Percentiles rank a stretch among this genome's conserved stretches.
phyloP scores from a whole-genome alignment of 768 basidiomycete genomes.

The Mycena filopes region DNA sequence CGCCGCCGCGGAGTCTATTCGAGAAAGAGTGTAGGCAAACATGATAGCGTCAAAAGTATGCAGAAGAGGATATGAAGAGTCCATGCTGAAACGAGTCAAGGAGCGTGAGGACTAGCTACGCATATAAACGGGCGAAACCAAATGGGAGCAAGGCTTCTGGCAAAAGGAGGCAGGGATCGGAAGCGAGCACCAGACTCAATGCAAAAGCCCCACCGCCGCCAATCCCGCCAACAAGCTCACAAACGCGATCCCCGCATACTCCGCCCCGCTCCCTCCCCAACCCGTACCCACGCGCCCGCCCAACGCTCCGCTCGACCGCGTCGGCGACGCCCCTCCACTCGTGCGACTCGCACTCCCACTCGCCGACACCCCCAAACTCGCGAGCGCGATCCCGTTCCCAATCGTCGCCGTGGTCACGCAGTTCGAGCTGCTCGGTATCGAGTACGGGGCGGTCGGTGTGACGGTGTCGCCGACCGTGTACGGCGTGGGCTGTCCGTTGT shows the following conservation, averaged over 20 bases:
- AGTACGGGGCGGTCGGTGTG: slow-evolving; percentile 49
- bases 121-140: no score
- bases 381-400: slow-evolving; percentile 49
- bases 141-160: no score
- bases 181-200: no score
- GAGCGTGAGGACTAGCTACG: no score
- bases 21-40: no score
- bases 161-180: no score
- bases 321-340: not conserved
- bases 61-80: no score
- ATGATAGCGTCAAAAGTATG: no score
- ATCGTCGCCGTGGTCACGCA: slow-evolving; percentile 52
- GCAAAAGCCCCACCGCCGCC: no score
- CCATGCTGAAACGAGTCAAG: no score
- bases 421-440: slow-evolving; percentile 53
- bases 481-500: slow-evolving; percentile 32
- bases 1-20: no score
- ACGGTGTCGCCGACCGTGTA: slow-evolving; percentile 55
- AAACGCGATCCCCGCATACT: slow-evolving; percentile 24
- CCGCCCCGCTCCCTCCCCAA: not conserved
- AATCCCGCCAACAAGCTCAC: no score
- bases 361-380: slow-evolving; percentile 3
- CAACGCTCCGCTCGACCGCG: slow-evolving; percentile 9
- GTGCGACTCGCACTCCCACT: not conserved
- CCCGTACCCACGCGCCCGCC: slow-evolving; percentile 11